phyloP scores from a whole-genome alignment of 2,329 filamentous ascomycete species.

The Fonsecaea pedrosoi region DNA sequence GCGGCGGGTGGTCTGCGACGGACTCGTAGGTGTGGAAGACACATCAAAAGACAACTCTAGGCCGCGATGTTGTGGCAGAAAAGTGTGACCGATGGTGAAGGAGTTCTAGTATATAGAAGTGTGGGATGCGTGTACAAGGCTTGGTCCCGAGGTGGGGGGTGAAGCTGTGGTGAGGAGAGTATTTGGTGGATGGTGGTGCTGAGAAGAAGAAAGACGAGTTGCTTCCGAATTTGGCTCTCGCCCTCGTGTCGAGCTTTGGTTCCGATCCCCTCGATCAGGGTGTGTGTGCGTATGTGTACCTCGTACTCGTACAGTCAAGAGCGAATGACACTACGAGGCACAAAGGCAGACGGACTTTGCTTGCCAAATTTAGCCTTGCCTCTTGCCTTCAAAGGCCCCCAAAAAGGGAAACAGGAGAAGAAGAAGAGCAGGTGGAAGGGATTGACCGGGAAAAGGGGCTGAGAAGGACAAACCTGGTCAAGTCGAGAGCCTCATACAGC shows the following conservation, averaged over 20 bases:
- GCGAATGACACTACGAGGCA: constrained; percentile 3
- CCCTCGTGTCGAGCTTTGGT: background rate
- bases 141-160: background rate
- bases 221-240: constrained; percentile 3
- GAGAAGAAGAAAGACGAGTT: background rate
- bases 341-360: background rate
- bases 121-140: background rate
- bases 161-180: too few relatives aligned
- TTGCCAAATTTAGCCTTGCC: constrained; percentile 22
- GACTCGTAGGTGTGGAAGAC: constrained; percentile 4
- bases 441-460: background rate
- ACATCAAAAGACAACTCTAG: constrained; percentile 16
- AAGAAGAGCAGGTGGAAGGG: background rate
- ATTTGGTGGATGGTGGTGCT: background rate
- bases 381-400: constrained; percentile 13
- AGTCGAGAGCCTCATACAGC: background rate
- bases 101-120: background rate
- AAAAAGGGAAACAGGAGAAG: background rate
- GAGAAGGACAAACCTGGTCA: background rate
- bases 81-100: background rate
- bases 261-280: background rate
- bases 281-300: background rate
- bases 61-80: background rate
- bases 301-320: too few relatives aligned
- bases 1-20: constrained; percentile 25